Evolutionary conservation across 1,284 basidiomycete species (phyloP).

Genomic region (Boletellus deceptivus): DNA sequence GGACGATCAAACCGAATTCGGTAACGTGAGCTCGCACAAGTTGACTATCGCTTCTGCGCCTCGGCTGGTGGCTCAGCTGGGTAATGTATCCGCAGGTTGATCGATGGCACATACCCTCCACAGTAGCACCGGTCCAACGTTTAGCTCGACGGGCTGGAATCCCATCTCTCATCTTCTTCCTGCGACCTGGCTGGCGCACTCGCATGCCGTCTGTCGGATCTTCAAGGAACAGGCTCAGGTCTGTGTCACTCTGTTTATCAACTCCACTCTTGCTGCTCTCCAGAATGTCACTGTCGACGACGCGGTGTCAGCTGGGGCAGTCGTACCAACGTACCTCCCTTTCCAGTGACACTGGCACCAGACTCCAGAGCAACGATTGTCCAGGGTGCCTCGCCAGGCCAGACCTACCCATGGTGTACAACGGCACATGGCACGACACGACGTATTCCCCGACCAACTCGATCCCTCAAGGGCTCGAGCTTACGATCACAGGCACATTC

Average conservation of each 20-base stretch:
- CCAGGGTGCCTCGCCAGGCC: not conserved
- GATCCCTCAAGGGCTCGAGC: constrained; percentile 1
- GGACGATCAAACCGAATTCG: no score
- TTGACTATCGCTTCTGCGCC: no score
- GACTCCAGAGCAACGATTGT: constrained; percentile 2
- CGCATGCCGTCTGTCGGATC: no score
- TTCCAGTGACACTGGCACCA: not conserved
- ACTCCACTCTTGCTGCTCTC: not conserved
- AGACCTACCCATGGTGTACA: constrained; percentile 2
- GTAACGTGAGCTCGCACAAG: no score
- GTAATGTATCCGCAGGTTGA: no score
- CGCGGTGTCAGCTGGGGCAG: not conserved
- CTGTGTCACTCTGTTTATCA: not conserved
- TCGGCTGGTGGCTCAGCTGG: no score
- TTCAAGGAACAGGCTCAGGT: not conserved
- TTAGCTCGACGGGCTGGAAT: no score
- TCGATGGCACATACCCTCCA: no score
- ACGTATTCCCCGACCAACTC: not conserved
- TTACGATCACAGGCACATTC: constrained; percentile 16
- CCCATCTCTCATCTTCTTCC: no score
- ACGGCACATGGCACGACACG: constrained; percentile 22
- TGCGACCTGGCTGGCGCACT: no score
- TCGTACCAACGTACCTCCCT: constrained; percentile 7
- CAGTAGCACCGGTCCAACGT: no score
- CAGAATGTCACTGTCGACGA: constrained; percentile 25